These are phyloP conservation scores for Phyllosticta citrichinensis DNA, from an alignment of 2,329 filamentous ascomycete genomes.

Conservation along the genomic window DNA sequence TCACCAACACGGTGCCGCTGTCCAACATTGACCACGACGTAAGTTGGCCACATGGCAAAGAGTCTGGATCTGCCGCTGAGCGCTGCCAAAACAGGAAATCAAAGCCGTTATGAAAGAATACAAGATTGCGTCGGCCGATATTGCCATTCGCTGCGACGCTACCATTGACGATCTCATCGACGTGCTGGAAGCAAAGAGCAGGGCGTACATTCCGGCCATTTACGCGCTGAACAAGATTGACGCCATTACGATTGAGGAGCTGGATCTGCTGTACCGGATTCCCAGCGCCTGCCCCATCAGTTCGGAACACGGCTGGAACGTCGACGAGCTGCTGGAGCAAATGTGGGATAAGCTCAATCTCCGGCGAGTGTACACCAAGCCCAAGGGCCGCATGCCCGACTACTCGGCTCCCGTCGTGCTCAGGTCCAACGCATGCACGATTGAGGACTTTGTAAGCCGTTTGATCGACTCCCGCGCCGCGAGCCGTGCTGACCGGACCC, in stretches of 20 bases:
- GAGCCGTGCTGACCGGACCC: slow-evolving; percentile 24
- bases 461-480: slow-evolving; percentile 9
- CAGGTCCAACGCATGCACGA: slow-evolving; percentile 68
- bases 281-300: slow-evolving; percentile 96
- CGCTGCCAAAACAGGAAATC: slow-evolving; percentile 55
- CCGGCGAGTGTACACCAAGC: slow-evolving; percentile 92
- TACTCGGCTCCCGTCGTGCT: slow-evolving; percentile 88
- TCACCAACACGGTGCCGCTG: slow-evolving; percentile 88
- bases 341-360: slow-evolving; percentile 98
- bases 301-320: slow-evolving; percentile 89
- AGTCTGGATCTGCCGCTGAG: neutral
- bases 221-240: slow-evolving; percentile 99
- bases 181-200: slow-evolving; percentile 83
- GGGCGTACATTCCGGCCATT: slow-evolving; percentile 97
- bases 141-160: slow-evolving; percentile 94
- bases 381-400: slow-evolving; percentile 88
- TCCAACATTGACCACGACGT: slow-evolving; percentile 82
- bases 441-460: slow-evolving; percentile 87
- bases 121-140: slow-evolving; percentile 90
- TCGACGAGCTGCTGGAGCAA: slow-evolving; percentile 90
- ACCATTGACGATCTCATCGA: slow-evolving; percentile 97
- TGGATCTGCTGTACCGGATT: slow-evolving; percentile 92
- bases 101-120: slow-evolving; percentile 97
- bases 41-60: slow-evolving; percentile 4
- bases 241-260: slow-evolving; percentile 92